A percentile compares a stretch with the other conserved stretches of the same genome.
phyloP scores from a whole-genome alignment of 371 early-diverging fungal genomes.

The Mucor indicus region DNA sequence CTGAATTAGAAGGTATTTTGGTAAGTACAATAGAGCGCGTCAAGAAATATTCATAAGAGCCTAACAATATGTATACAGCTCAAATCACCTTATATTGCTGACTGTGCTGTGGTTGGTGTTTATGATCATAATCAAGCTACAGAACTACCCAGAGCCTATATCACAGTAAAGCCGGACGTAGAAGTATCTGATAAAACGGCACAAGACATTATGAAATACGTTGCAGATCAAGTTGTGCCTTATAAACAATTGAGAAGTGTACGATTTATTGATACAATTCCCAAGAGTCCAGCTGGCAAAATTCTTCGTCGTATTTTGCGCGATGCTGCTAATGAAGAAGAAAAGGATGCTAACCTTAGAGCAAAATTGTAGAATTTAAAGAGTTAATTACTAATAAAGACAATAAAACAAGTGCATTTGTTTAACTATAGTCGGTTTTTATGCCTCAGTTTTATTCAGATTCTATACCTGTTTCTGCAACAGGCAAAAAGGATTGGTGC shows the following conservation, averaged over 20 bases:
- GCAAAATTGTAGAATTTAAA: too few relatives aligned
- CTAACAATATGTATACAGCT: neutral
- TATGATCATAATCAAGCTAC: slow-evolving; percentile 52
- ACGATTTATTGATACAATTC: slow-evolving; percentile 63
- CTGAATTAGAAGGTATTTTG: slow-evolving; percentile 41
- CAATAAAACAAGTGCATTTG: too few relatives aligned
- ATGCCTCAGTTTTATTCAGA: too few relatives aligned
- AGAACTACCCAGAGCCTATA: slow-evolving; percentile 70
- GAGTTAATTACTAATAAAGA: too few relatives aligned
- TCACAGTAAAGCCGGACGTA: slow-evolving; percentile 42
- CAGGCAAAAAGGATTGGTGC: too few relatives aligned
- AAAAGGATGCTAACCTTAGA: too few relatives aligned
- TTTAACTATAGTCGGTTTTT: too few relatives aligned
- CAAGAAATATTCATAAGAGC: too few relatives aligned
- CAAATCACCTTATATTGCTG: slow-evolving; percentile 22
- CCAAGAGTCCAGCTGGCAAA: slow-evolving; percentile 74
- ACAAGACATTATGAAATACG: slow-evolving; percentile 48
- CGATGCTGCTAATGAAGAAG: slow-evolving; percentile 28
- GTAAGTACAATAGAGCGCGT: too few relatives aligned
- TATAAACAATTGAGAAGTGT: slow-evolving; percentile 79
- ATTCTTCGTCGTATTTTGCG: slow-evolving; percentile 61
- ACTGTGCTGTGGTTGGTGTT: slow-evolving; percentile 68
- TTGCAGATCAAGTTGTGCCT: slow-evolving; percentile 57
- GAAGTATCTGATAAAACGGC: slow-evolving; percentile 8
- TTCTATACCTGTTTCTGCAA: too few relatives aligned